Evolutionary conservation across 2,329 filamentous ascomycete genomes (phyloP), one percentile per base, ranked within the genome.

Genomic region (Macrophomina tecta): DNA sequence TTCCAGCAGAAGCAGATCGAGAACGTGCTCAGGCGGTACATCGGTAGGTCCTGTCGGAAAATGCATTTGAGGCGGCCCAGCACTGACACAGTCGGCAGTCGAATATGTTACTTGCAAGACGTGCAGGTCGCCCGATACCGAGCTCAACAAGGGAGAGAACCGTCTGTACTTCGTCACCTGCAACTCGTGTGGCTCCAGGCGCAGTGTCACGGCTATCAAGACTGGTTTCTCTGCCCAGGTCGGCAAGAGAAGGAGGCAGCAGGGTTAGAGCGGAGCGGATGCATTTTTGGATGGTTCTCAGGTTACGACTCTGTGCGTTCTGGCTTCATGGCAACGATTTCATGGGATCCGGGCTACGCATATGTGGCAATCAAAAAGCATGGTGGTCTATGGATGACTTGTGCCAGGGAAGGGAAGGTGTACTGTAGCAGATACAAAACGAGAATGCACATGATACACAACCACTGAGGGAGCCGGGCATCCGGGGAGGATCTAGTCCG

Each of bases 1-100:
- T 99, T 99, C 91, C 94, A 98, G 82, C 94, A 98, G 85, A 97
- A 97, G 84, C 94, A 98, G 85, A 94, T 98, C 78, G 95, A 99
- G 85, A 97, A 96, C 82, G 93, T 98, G 64, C 83, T 98, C 78
- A 87, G 94, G 83, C 92, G 94, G 85, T 97, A 97, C 81, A 97
- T 97, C 79, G 91, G 91, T 93, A 84, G 80, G 89, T 86, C 18
- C 64, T n/a, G 56, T 69, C 49, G n/a, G 14, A 55, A 32, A 16
- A 12, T 11, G 8, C 2, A 28, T 23, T 30, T n/a, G 56, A 34
- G 28, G 6, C 16, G 53, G 4, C 4, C n/a, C 40, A 32, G 36
- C 68, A 64, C 74, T 78, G 69, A 77, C 71, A 67, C 42, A 18
- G 0, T 40, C 5, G 8, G 55, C 70, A 90, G 89, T 96, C 82